These are phyloP conservation scores for Porpolomopsis calyptriformis DNA, from an alignment of 768 basidiomycete genomes.

Conservation along the genomic window DNA sequence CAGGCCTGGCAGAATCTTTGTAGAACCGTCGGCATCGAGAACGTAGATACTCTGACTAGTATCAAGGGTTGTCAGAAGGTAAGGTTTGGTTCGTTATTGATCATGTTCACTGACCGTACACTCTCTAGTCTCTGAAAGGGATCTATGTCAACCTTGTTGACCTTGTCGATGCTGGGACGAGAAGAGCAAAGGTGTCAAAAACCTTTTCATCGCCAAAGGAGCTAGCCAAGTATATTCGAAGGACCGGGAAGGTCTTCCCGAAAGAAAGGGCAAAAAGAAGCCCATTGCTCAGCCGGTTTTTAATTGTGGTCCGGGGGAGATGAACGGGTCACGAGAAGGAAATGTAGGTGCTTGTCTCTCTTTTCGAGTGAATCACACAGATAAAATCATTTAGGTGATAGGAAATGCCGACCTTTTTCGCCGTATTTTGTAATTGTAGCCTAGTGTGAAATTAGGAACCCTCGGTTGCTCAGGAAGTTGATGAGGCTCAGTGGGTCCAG, in stretches of 20 bases:
- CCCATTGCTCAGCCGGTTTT: slow-evolving; percentile 12
- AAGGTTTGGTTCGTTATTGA: background rate
- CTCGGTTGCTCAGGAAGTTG: no score
- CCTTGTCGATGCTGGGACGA: slow-evolving; percentile 10
- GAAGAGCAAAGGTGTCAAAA: slow-evolving; percentile 5
- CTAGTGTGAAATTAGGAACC: no score
- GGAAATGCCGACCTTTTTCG: no score
- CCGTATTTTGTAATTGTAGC: no score
- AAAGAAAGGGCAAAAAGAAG: slow-evolving; percentile 12
- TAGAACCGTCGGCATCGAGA: slow-evolving; percentile 8
- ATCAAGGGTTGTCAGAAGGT: slow-evolving; percentile 11
- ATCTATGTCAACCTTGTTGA: slow-evolving; percentile 15
- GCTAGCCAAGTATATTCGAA: slow-evolving; percentile 10
- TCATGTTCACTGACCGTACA: background rate
- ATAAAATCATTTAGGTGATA: no score
- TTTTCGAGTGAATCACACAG: no score
- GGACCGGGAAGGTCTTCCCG: slow-evolving; percentile 12
- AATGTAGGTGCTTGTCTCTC: no score
- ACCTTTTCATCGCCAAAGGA: slow-evolving; percentile 6
- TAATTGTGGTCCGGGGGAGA: slow-evolving; percentile 12
- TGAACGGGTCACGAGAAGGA: no score
- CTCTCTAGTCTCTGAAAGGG: slow-evolving; percentile 9
- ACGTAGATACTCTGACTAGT: slow-evolving; percentile 3
- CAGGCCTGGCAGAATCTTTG: slow-evolving; percentile 11
- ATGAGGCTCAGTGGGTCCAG: no score